Base-by-base conservation (phyloP, 2,329 filamentous ascomycete species). In the Tolypocladium capitatum region DNA sequence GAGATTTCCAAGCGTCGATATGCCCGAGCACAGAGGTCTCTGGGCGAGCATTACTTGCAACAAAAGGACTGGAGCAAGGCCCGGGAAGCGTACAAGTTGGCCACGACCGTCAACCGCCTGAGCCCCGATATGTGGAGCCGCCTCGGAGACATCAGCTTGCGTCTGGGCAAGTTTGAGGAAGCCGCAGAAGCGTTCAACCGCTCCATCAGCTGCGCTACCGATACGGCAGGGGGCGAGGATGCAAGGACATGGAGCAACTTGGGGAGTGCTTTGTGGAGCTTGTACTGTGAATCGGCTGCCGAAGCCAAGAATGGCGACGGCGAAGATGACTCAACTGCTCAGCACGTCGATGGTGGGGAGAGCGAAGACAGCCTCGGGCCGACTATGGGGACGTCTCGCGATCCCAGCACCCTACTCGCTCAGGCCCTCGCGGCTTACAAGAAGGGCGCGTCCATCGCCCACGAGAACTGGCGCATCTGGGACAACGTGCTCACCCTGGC, bases 171-270 rank as follows among this genome's bases (percentile, higher is more conserved):
- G 35, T 97, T 86, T 68, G 73, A 82, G 20, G 83, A 84, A 20
- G 91, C 92, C 0, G 82, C 86, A 1, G 82, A 91, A 54, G 84
- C 89, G 0, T 98, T 94, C 63, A 81, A 82, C 9, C 77, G 89
- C 21, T 84, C 84, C 9, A 90, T 98, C 11, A 81, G 86, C 55
- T 66, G 69, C 7, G 69, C 74, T 0, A 72, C 69, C 31, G 72
- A 74, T 31, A 64, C 64, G 1, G 75, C 86, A 11, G 92, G 95
- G 43, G 90, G 94, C 27, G 82, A 84, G 46, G 90, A 96, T 60
- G 91, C 90, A 0, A 81, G 94, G 59, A 88, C 87, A 0, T 98
- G 92, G 88, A 94, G 86, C 58, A 98, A 98, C 60, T 75, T 98
- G 21, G 92, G 90, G 0, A 89, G 85, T 2, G 83, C 91, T 0